Conservation (phyloP, 2,329 filamentous ascomycete species). For the Juglanconis juglandina region DNA sequence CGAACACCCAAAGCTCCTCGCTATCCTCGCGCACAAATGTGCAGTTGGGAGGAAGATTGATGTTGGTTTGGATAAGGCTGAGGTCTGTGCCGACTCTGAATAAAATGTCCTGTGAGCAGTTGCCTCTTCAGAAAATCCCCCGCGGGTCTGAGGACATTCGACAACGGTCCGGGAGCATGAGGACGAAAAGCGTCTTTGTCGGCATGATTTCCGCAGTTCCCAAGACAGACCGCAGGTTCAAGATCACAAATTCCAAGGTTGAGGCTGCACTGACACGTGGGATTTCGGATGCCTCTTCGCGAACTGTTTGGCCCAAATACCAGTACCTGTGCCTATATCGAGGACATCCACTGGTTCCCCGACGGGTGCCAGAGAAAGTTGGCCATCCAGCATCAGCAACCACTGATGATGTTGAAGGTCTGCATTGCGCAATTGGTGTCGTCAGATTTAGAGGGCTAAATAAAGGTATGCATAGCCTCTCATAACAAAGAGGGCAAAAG, state of each 20-base stretch:
- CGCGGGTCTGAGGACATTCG: no score
- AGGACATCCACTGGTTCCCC: neutral
- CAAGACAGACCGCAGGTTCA: no score
- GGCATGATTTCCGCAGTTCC: no score
- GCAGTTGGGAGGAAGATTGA: slow-evolving; percentile 6
- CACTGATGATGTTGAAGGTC: slow-evolving; percentile 1
- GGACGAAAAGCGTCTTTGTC: no score
- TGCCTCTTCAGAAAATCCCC: no score
- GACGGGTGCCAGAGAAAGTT: neutral
- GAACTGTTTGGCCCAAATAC: slow-evolving; percentile 3
- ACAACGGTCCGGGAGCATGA: no score
- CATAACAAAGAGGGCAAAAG: neutral
- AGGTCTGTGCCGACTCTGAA: slow-evolving; percentile 18
- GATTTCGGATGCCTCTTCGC: slow-evolving; percentile 9
- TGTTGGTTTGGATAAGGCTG: slow-evolving; percentile 20
- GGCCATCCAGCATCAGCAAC: neutral
- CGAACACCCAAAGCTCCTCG: slow-evolving; percentile 3
- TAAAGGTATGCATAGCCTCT: neutral
- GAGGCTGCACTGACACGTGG: neutral
- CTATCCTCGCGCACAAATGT: neutral
- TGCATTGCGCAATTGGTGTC: neutral
- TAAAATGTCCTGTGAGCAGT: no score
- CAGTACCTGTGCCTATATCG: slow-evolving; percentile 4
- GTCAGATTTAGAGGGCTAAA: neutral
- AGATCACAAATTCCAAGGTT: no score